phyloP scores from a whole-genome alignment of 805 yeast species.

The Nakazawaea pomicola region DNA sequence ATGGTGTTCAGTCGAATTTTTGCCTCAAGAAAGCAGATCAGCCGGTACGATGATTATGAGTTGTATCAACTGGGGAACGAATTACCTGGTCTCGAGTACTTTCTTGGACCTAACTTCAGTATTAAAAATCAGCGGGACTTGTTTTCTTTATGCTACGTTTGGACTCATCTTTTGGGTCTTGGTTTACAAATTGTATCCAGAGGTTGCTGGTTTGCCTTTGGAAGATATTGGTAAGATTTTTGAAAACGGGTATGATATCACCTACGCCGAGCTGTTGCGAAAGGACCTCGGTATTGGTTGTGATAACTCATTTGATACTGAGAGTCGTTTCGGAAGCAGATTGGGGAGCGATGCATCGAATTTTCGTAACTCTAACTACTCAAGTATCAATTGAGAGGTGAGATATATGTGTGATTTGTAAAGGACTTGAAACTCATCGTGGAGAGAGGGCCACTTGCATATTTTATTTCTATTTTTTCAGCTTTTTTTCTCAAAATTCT shows the following conservation, averaged over 20 bases:
- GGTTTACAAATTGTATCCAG: constrained; percentile 36
- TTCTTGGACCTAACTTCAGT: constrained; percentile 28
- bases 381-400: constrained; percentile 6
- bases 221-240: constrained; percentile 37
- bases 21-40: constrained; percentile 36
- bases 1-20: constrained; percentile 39
- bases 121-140: constrained; percentile 27
- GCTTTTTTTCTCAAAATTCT: no score
- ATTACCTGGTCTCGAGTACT: constrained; percentile 29
- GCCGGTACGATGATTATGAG: constrained; percentile 37
- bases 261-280: constrained; percentile 13
- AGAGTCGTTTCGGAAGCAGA: constrained; percentile 8
- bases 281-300: constrained; percentile 12
- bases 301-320: constrained; percentile 8
- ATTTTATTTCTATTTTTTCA: not conserved
- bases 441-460: constrained; percentile 1
- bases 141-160: constrained; percentile 28
- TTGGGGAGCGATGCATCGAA: not conserved
- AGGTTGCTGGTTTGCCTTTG: constrained; percentile 37
- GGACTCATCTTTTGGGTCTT: constrained; percentile 34
- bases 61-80: constrained; percentile 38
- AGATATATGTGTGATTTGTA: no score
- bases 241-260: constrained; percentile 30
- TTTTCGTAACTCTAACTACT: not conserved
- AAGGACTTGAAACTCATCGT: no score